phyloP scores from a whole-genome alignment of 1,284 basidiomycete species.

The Tremellales sp. region DNA sequence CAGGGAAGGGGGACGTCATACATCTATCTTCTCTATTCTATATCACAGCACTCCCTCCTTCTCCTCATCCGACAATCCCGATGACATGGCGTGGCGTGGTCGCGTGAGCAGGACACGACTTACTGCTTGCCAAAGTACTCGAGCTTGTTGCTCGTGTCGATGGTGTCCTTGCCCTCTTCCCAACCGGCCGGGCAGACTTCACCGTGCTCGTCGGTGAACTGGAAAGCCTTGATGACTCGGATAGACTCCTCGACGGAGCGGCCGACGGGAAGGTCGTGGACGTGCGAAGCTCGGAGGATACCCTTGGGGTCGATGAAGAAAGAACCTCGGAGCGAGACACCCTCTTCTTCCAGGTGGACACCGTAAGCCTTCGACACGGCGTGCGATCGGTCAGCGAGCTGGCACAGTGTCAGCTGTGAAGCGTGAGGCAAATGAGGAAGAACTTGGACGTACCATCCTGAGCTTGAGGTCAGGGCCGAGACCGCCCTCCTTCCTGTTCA shows the following conservation, averaged over 20 bases:
- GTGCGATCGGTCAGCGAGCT: constrained; percentile 49
- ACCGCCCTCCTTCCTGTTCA: constrained; percentile 74
- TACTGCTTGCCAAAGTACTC: constrained; percentile 64
- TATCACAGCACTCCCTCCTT: neutral
- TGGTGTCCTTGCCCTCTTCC: constrained; percentile 49
- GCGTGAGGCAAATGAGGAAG: neutral
- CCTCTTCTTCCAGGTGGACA: constrained; percentile 77
- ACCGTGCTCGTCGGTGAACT: constrained; percentile 68
- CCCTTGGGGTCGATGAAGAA: constrained; percentile 90
- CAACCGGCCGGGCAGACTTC: constrained; percentile 89
- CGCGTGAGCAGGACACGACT: constrained; percentile 18
- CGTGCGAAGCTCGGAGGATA: constrained; percentile 55
- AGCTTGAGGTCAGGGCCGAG: constrained; percentile 74
- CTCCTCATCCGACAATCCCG: neutral
- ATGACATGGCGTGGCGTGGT: neutral
- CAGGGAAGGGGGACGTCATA: too few relatives aligned
- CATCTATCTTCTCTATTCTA: neutral
- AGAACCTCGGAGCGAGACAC: constrained; percentile 75
- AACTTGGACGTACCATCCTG: constrained; percentile 22
- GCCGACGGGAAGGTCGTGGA: constrained; percentile 86
- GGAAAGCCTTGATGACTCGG: constrained; percentile 85
- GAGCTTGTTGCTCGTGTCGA: constrained; percentile 54
- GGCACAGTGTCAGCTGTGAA: constrained; percentile 47
- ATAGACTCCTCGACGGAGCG: constrained; percentile 86
- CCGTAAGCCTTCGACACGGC: constrained; percentile 63